Evolutionary conservation across 495 filamentous ascomycete species (phyloP).

Genomic region (Pseudevernia furfuracea): DNA sequence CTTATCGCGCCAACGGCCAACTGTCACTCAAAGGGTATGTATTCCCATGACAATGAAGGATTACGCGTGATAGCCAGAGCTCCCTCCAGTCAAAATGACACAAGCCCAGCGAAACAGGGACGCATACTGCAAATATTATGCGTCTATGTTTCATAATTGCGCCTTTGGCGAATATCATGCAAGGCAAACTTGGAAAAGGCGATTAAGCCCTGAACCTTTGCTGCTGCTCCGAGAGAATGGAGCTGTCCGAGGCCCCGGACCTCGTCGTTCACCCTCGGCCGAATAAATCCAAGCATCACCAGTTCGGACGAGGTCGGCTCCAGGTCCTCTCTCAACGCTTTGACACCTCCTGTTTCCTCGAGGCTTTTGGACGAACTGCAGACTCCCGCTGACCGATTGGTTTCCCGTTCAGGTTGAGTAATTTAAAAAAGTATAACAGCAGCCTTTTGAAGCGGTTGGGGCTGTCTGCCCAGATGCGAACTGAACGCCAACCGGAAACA

Average conservation of each 20-base stretch:
- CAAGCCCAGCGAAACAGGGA: neutral
- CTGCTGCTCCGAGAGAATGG: neutral
- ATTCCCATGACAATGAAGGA: neutral
- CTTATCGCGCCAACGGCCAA: neutral
- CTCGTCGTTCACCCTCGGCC: neutral
- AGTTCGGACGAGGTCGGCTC: neutral
- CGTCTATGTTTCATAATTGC: neutral
- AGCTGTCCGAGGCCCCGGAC: neutral
- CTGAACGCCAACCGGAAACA: neutral
- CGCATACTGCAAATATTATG: neutral
- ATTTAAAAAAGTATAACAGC: neutral
- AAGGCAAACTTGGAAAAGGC: neutral
- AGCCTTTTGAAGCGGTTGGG: neutral
- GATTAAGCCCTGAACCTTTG: neutral
- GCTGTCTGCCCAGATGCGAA: neutral
- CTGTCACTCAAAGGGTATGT: neutral
- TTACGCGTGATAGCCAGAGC: neutral
- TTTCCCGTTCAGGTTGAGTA: neutral
- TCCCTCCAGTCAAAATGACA: neutral
- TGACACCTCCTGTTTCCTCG: neutral
- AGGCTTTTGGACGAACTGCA: neutral
- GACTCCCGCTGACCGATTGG: slow-evolving; percentile 2
- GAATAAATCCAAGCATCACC: neutral
- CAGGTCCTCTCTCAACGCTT: neutral
- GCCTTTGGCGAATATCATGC: neutral